Conservation (phyloP, 768 basidiomycete genomes). For the Clitopilus passeckerianus region DNA sequence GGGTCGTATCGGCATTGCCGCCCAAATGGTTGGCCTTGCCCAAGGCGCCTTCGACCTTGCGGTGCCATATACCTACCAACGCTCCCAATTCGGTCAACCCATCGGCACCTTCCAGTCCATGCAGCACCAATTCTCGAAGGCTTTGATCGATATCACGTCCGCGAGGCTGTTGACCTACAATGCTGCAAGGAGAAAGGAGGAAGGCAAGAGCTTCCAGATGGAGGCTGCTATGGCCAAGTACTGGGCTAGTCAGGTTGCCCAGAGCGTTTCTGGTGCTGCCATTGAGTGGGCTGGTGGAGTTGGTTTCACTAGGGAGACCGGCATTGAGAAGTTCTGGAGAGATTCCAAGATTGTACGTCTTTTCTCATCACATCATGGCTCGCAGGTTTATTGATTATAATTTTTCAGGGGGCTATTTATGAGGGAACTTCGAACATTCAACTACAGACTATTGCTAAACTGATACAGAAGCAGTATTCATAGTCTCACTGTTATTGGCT, state of each 20-base stretch:
- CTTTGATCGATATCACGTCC: constrained; percentile 84
- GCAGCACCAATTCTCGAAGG: constrained; percentile 90
- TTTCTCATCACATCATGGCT: not conserved
- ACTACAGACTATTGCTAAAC: constrained; percentile 91
- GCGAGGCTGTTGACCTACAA: constrained; percentile 94
- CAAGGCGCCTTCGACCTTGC: constrained; percentile 96
- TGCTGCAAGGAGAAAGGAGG: constrained; percentile 91
- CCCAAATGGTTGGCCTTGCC: constrained; percentile 97
- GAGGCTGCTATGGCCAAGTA: constrained; percentile 99
- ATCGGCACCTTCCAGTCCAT: constrained; percentile 96
- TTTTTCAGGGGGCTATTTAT: constrained; percentile 75
- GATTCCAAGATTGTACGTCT: constrained; percentile 90
- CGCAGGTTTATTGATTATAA: constrained; percentile 1
- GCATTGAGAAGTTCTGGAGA: constrained; percentile 95
- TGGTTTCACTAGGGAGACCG: constrained; percentile 90
- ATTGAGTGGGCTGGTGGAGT: constrained; percentile 97
- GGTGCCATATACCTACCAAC: constrained; percentile 92
- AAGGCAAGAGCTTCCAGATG: constrained; percentile 79
- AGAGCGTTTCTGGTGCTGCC: constrained; percentile 79
- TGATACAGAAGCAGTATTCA: constrained; percentile 82
- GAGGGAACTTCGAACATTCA: constrained; percentile 99
- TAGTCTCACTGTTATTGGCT: constrained; percentile 18
- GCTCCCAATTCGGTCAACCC: constrained; percentile 91
- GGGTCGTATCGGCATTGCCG: constrained; percentile 94
- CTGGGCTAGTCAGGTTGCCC: constrained; percentile 84